Percentiles rank a stretch among this genome's conserved stretches.
Evolutionary conservation across 2,329 filamentous ascomycete genomes (phyloP).

Genomic region (Aspergillus tanneri): DNA sequence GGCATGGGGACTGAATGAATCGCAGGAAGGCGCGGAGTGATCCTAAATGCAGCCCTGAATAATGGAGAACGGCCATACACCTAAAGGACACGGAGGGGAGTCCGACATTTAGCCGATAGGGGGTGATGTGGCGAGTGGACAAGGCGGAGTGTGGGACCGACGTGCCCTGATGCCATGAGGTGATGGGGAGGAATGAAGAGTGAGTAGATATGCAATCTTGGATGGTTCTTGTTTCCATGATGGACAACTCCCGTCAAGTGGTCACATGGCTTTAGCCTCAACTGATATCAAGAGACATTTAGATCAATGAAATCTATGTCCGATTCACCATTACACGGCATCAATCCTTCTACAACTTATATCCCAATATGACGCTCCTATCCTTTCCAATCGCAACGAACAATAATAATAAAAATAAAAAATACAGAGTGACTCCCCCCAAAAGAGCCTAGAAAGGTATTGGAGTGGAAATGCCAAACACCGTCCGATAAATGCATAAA

Average conservation of each 20-base stretch:
- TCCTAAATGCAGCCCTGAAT: constrained; percentile 1
- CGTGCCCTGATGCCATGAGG: background rate
- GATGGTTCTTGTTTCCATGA: too few relatives aligned
- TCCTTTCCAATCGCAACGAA: background rate
- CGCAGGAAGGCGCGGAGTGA: too few relatives aligned
- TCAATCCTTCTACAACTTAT: background rate
- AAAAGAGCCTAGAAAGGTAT: constrained; percentile 8
- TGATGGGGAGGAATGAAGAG: too few relatives aligned
- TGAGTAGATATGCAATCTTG: too few relatives aligned
- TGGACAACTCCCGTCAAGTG: too few relatives aligned
- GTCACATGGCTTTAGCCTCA: background rate
- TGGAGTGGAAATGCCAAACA: constrained; percentile 20
- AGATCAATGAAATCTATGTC: background rate
- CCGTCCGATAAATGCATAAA: constrained; percentile 20
- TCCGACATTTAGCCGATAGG: constrained; percentile 32
- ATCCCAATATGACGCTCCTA: background rate
- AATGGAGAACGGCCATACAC: constrained; percentile 7
- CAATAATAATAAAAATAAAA: constrained; percentile 1
- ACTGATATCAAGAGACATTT: too few relatives aligned
- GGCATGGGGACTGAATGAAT: too few relatives aligned
- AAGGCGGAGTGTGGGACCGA: constrained; percentile 23
- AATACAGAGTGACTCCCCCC: constrained; percentile 9
- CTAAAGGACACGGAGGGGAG: constrained; percentile 23
- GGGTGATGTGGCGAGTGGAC: constrained; percentile 3
- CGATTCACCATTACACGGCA: background rate